Conservation (phyloP, 176 grass and related monocot genomes). For the Oryza meridionalis region DNA sequence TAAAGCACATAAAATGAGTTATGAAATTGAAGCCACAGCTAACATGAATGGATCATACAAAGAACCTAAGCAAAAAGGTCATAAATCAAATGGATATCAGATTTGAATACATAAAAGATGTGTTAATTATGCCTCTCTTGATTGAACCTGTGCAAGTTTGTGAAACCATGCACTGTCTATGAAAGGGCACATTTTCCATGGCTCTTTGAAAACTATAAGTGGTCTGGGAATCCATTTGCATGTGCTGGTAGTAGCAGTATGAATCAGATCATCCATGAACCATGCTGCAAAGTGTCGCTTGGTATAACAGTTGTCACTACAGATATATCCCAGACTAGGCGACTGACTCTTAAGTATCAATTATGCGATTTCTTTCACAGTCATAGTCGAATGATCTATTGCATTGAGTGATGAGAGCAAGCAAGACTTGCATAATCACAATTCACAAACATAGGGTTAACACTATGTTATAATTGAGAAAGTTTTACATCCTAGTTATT, state of each 20-base stretch:
- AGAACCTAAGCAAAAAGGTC: not conserved
- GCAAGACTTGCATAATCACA: not conserved
- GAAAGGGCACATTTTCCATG: not conserved
- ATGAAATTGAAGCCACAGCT: not conserved
- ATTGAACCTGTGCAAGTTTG: not conserved
- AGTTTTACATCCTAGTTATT: constrained; percentile 28
- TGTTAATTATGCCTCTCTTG: not conserved
- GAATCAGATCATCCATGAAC: not conserved
- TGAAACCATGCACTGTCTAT: not conserved
- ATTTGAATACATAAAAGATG: not conserved
- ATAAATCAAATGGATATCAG: not conserved
- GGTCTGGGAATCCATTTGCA: not conserved
- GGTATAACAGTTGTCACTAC: not conserved
- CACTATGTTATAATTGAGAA: constrained; percentile 13
- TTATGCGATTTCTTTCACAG: constrained; percentile 1
- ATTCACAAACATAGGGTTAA: constrained; percentile 21
- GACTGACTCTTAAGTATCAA: constrained; percentile 11
- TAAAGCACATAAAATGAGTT: constrained; percentile 30
- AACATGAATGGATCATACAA: not conserved
- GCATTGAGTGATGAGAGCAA: constrained; percentile 2
- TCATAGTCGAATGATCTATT: not conserved
- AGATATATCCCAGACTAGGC: constrained; percentile 15
- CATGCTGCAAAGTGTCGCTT: not conserved
- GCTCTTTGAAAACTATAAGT: not conserved
- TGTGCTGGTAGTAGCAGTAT: not conserved